Evolutionary conservation across 345 rosid genomes (phyloP).

Genomic region (Ricinus communis): DNA sequence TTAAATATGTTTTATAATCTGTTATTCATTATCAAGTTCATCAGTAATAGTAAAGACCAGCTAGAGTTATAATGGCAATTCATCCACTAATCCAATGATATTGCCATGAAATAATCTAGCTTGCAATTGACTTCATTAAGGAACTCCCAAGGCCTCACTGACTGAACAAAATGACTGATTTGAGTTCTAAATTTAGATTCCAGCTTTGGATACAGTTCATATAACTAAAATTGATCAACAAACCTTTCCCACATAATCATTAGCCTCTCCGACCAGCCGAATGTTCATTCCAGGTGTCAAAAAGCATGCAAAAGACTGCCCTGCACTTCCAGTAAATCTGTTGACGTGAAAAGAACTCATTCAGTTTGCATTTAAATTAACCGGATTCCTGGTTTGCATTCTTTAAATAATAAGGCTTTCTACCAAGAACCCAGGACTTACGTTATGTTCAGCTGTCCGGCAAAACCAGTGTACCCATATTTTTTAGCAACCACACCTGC

Average conservation of each 20-base stretch:
- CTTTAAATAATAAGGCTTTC: background rate
- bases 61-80: background rate
- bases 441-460: slow-evolving; percentile 95
- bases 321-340: slow-evolving; percentile 95
- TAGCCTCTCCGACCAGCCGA: slow-evolving; percentile 87
- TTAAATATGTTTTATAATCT: background rate
- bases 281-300: slow-evolving; percentile 96
- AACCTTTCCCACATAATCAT: slow-evolving; percentile 99
- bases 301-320: slow-evolving; percentile 97
- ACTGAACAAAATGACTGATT: slow-evolving; percentile 1
- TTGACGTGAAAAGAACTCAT: slow-evolving; percentile 19
- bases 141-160: background rate
- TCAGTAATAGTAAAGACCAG: no score
- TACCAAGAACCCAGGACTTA: slow-evolving; percentile 38
- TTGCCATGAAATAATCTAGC: background rate
- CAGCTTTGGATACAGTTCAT: background rate
- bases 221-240: slow-evolving; percentile 7
- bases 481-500: slow-evolving; percentile 91
- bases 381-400: background rate
- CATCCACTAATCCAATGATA: background rate
- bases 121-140: background rate
- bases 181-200: background rate
- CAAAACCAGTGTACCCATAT: slow-evolving; percentile 97
- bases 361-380: slow-evolving; percentile 23
- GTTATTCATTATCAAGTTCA: background rate